Conservation (phyloP, 768 basidiomycete species). For the Phaeotremella fagi region DNA sequence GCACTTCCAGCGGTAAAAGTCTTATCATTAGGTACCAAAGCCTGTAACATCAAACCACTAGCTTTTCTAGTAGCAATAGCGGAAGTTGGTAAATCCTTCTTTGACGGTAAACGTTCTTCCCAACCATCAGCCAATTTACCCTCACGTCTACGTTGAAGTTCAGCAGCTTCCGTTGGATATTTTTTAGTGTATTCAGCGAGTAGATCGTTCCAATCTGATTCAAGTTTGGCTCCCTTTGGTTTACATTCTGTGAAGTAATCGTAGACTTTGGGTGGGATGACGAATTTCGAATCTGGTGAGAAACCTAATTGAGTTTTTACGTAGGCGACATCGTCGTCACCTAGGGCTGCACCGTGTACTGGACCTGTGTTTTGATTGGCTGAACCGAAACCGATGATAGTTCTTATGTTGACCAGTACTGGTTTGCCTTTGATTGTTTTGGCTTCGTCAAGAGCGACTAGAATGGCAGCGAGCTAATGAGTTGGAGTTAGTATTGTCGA, state of each 20-base stretch:
- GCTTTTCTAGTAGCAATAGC: slow-evolving; percentile 36
- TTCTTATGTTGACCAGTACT: slow-evolving; percentile 41
- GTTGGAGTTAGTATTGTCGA: background rate
- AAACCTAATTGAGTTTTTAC: slow-evolving; percentile 45
- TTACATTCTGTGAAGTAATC: slow-evolving; percentile 40
- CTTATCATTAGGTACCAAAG: slow-evolving; percentile 31
- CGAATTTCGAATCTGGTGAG: slow-evolving; percentile 37
- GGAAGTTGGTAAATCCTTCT: slow-evolving; percentile 24
- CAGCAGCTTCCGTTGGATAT: slow-evolving; percentile 27
- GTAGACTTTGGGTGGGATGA: slow-evolving; percentile 35
- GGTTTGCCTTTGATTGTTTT: slow-evolving; percentile 43
- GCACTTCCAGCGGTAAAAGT: slow-evolving; percentile 37
- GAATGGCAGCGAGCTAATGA: slow-evolving; percentile 35
- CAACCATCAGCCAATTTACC: slow-evolving; percentile 37
- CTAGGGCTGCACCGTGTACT: slow-evolving; percentile 46
- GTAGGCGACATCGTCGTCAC: slow-evolving; percentile 42
- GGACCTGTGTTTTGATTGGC: slow-evolving; percentile 34
- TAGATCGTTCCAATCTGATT: slow-evolving; percentile 37
- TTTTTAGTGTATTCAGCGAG: slow-evolving; percentile 20
- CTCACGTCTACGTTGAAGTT: slow-evolving; percentile 26
- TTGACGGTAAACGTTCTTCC: slow-evolving; percentile 28
- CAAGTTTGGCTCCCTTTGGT: slow-evolving; percentile 27
- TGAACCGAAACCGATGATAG: slow-evolving; percentile 45
- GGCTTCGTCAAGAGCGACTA: slow-evolving; percentile 39
- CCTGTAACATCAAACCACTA: slow-evolving; percentile 33